Percentiles rank a stretch among this genome's conserved stretches.
These are phyloP conservation scores for Geranium rotundifolium DNA, from an alignment of 345 rosid species.

Conservation along the genomic window DNA sequence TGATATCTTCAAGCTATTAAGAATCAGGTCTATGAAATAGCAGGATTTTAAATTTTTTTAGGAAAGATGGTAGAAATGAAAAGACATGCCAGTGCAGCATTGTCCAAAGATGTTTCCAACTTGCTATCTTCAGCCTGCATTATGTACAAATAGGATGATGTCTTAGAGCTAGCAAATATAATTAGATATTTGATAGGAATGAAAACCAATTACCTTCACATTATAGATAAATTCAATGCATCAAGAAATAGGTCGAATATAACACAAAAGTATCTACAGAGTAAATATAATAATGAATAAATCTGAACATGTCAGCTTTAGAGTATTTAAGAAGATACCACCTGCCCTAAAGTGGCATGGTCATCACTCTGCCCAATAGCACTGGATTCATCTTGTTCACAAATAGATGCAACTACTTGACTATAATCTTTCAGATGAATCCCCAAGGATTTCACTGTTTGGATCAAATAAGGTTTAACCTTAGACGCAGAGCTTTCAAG, in stretches of 20 bases:
- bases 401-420: conserved; percentile 50
- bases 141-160: not conserved
- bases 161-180: not conserved
- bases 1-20: not conserved
- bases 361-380: conserved; percentile 29
- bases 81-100: not conserved
- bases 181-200: not conserved
- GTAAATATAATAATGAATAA: not conserved
- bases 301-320: not conserved
- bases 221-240: not conserved
- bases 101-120: not conserved
- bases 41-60: no score
- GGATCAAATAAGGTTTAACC: conserved; percentile 51
- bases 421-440: conserved; percentile 48
- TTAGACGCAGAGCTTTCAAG: conserved; percentile 54
- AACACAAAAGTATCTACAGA: not conserved
- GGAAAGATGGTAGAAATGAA: no score
- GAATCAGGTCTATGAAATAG: not conserved
- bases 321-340: conserved; percentile 32
- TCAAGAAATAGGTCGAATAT: not conserved
- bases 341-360: conserved; percentile 27
- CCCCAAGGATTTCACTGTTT: conserved; percentile 47
- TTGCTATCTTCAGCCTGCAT: not conserved
- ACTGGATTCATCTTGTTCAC: conserved; percentile 38
- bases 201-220: not conserved